phyloP scores from a whole-genome alignment of 2,329 filamentous ascomycete species.

The Magnaporthiopsis rhizophila region DNA sequence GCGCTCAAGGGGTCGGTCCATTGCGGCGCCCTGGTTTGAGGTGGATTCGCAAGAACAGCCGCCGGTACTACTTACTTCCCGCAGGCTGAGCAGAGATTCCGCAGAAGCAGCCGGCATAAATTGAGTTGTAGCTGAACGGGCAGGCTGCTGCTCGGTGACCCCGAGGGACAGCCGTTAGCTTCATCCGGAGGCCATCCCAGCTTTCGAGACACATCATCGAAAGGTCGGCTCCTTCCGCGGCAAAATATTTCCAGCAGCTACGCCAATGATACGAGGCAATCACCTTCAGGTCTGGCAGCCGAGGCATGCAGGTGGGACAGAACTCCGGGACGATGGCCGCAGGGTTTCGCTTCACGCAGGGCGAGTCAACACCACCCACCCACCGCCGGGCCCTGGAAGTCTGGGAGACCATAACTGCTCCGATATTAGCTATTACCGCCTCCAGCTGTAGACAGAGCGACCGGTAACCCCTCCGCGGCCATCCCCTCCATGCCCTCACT shows the following conservation, averaged over 20 bases:
- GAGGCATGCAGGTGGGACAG: neutral
- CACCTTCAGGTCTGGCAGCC: neutral
- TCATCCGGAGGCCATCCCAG: neutral
- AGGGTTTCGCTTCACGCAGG: neutral
- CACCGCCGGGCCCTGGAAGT: neutral
- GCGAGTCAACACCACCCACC: neutral
- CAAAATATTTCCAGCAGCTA: neutral
- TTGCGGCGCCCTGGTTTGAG: neutral
- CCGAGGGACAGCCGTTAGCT: neutral
- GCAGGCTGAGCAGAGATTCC: neutral
- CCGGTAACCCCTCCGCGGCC: slow-evolving; percentile 13
- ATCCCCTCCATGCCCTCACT: slow-evolving; percentile 3
- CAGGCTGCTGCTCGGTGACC: too few species aligned
- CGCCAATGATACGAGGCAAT: neutral
- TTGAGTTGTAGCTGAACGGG: too few species aligned
- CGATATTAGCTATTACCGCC: too few species aligned
- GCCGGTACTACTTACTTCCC: too few species aligned
- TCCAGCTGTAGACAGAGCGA: slow-evolving; percentile 9
- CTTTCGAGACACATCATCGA: too few species aligned
- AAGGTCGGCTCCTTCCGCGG: neutral
- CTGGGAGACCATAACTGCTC: neutral
- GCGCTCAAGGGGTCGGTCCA: neutral
- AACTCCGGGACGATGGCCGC: neutral
- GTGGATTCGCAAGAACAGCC: neutral
- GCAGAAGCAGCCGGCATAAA: neutral